Evolutionary conservation across 2,329 filamentous ascomycete genomes (phyloP), one percentile per base, ranked within the genome.

Genomic region (Microdochium paspali): DNA sequence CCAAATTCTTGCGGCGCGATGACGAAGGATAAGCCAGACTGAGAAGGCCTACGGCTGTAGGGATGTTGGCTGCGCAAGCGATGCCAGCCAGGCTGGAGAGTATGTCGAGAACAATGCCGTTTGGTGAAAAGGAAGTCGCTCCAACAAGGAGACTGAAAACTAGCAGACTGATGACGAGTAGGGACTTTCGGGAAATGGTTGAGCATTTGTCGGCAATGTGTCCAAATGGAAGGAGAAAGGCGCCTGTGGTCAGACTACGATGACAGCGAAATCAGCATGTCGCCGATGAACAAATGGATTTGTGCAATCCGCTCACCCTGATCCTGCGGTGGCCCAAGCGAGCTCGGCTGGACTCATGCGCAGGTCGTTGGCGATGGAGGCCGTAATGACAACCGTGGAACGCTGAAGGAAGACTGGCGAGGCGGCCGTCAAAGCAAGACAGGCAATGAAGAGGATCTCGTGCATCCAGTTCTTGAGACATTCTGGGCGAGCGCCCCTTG

Each of bases 41-140:
- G 44, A 65, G 49, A 18, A 65, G 55, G 3, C 61, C 59, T 23
- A 63, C 54, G 24, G 60, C 58, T 35, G 60, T 55, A 10, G 61
- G 61, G 18, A 65, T 54, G 24, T 60, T 62, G 12, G 61, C 61
- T 20, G 62, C 61, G 47, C 59, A 63, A 24, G 61, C 57, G 15
- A 61, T 44, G 12, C 62, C 62, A 4, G 61, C 61, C 24, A 65
- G 31, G 2, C 57, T 60, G 3, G 61, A 59, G 46, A 64, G 49
- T 18, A 59, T 43, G 46, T 63, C 60, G 10, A 65, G 53, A 5
- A 61, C 52, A n/a, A 61, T 46, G 10, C 61, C 62, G 21, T 51
- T 58, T 18, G 44, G 46, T 6, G 57, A 52, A 26, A 63, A 54
- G 15, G 59, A 55, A 7, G 57, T 59, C 25, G 56, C 53, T 2